Evolutionary conservation across 352 stramenopile genomes (phyloP).

Genomic region (Globisporangium spinosum): DNA sequence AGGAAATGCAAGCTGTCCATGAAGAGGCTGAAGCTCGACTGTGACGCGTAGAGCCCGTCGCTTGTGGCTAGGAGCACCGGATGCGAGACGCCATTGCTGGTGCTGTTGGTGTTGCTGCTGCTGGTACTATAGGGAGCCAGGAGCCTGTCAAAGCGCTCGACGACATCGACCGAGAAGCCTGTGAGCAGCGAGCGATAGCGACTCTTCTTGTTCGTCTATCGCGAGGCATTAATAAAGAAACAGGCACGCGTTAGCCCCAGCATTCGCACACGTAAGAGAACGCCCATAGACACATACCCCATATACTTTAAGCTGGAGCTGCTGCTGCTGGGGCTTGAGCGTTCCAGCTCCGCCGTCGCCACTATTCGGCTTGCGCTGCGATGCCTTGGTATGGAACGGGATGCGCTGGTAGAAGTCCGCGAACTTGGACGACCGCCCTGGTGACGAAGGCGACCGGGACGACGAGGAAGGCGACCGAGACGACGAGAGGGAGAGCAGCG

Average conservation of each 20-base stretch:
- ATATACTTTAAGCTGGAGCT: conserved; percentile 11
- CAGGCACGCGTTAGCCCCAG: not conserved
- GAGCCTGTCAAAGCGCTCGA: conserved; percentile 10
- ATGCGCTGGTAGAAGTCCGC: conserved; percentile 13
- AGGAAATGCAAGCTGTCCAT: conserved; percentile 10
- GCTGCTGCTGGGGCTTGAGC: conserved; percentile 11
- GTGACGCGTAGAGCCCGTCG: conserved; percentile 7
- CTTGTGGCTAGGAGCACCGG: not conserved
- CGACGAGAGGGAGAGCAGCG: conserved; percentile 15
- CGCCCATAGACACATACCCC: not conserved
- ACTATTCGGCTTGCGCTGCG: conserved; percentile 10
- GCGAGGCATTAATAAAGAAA: not conserved
- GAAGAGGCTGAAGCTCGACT: conserved; percentile 8
- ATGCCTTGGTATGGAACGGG: not conserved
- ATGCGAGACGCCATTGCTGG: not conserved
- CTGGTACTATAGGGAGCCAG: not conserved
- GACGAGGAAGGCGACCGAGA: not conserved
- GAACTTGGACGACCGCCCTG: conserved; percentile 4
- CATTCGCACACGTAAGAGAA: not conserved
- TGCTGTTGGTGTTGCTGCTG: not conserved
- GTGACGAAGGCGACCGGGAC: not conserved
- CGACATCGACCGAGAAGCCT: conserved; percentile 18
- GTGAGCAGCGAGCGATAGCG: conserved; percentile 14
- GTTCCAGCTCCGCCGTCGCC: not conserved
- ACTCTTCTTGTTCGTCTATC: conserved; percentile 15